Base-by-base conservation (phyloP, 2,329 filamentous ascomycete genomes). In the Onygenales sp. region DNA sequence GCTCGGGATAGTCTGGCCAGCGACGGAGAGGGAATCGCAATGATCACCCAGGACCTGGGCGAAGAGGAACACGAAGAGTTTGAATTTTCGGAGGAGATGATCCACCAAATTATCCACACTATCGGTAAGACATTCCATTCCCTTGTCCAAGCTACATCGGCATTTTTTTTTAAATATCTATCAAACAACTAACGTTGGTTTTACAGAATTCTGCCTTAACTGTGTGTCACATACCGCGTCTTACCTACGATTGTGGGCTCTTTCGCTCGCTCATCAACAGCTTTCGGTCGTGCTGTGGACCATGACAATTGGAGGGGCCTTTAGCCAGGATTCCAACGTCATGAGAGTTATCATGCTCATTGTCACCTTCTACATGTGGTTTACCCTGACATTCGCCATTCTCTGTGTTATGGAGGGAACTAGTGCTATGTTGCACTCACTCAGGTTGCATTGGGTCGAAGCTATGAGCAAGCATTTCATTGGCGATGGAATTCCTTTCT, bases 211-310 rank as follows among this genome's bases (percentile, higher is more conserved):
- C 77, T 98, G 93, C 69, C 80, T 98, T 63, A 98, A 98, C 78
- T 97, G 92, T 70, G 92, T 98, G 58, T 98, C 93, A 33, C 93
- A 98, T 74, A 98, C 94, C 4, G 93, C 93, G 4, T 98, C 93
- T 1, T 98, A 98, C 73, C 86, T 98, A 47, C 93, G 93, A 77
- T 87, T 98, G 44, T 98, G 93, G 93, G 93, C 93, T 34, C 73
- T 98, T 62, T 98, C 93, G 2, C 85, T 98, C 56, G 93, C 93
- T 34, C 93, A 98, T 77, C 93, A 98, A 71, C 93, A 97, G 79
- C 84, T 98, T 56, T 95, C 89, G 48, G 86, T 91, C 59, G 93
- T 98, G 58, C 81, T 98, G 47, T 98, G 93, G 93, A 81, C 81
- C 63, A 98, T 98, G 93, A 98, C 93, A 1, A 78, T 98, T 49